phyloP scores from a whole-genome alignment of 2,329 filamentous ascomycete genomes.

The Chalara sp. region DNA sequence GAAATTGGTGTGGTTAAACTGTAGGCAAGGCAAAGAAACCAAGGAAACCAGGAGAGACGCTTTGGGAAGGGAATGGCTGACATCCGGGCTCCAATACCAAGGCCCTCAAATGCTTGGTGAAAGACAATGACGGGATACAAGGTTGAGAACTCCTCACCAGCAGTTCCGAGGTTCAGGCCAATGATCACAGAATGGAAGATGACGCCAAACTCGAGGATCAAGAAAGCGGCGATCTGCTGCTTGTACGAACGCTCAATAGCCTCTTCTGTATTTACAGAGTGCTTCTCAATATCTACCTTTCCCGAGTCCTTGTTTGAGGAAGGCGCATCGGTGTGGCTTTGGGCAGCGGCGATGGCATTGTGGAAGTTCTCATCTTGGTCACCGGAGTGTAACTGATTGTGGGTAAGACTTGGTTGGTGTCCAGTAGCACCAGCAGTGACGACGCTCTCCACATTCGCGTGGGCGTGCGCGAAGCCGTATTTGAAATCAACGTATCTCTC shows the following conservation, averaged over 20 bases:
- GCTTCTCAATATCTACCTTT: conserved; percentile 12
- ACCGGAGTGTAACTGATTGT: conserved; percentile 34
- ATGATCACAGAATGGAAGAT: conserved; percentile 60
- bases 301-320: conserved; percentile 14
- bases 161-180: conserved; percentile 54
- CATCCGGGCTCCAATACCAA: conserved; percentile 55
- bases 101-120: conserved; percentile 57
- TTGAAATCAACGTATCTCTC: conserved; percentile 37
- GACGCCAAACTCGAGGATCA: conserved; percentile 39
- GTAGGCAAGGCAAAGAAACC: conserved; percentile 37
- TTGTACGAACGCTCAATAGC: conserved; percentile 29
- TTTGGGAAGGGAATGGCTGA: conserved; percentile 46
- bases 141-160: conserved; percentile 47
- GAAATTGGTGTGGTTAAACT: conserved; percentile 45
- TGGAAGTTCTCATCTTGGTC: conserved; percentile 30
- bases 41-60: conserved; percentile 38
- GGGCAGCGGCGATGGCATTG: conserved; percentile 14
- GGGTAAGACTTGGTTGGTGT: conserved; percentile 14
- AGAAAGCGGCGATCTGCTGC: conserved; percentile 38
- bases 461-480: conserved; percentile 21
- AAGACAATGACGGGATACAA: conserved; percentile 56
- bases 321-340: conserved; percentile 9
- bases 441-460: conserved; percentile 17
- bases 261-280: conserved; percentile 1
- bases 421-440: conserved; percentile 15